Base-by-base conservation (phyloP, 768 basidiomycete genomes). In the Austroboletus eburneus region DNA sequence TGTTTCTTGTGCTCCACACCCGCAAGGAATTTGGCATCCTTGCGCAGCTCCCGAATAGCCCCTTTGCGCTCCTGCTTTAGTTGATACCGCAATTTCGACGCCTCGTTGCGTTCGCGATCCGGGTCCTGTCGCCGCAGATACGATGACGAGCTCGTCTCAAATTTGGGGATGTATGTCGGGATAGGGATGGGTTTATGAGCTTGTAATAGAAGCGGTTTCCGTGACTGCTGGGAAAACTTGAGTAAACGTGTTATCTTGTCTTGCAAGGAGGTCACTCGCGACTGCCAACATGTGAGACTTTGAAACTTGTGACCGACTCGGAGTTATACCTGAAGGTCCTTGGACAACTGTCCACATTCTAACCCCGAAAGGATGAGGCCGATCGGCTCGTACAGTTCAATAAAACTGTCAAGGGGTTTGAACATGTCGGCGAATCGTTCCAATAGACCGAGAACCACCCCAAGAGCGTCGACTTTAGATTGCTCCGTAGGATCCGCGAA, bases 21-120 rank as follows among this genome's bases (percentile, higher is more conserved):
- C 9, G 95, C 91, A 68, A 99, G 73, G 80, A 97, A 99, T 55
- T 80, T 77, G 51, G 91, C 85, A 63, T 99, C 96, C 73, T 97
- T 97, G 50, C 96, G 81, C 43, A 99, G 73, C 63, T 99, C 96
- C 38, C 95, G 76, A 51, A 99, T 92, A 5, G 96, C 96, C 36
- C 96, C 94, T 74, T 97, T 98, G 61, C 80, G 74, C 73, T 98
- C 96, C 70, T 98, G 86, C 71, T 94, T 94, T 73, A 92, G 86
- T 62, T 93, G 81, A 33, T 80, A 78, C 45, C 87, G 85, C 59
- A 99, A 69, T 66, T 97, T 98, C 47, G 84, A 69, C 0, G 83
- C 80, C 54, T 88, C 89, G 62, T 91, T 92, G 33, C 90, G 82
- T 58, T 95, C 93, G 50, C 81, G 82, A 65, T 99, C 93, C 9